Evolutionary conservation across 768 basidiomycete genomes (phyloP).

Genomic region (Hirschioporus abietinus): DNA sequence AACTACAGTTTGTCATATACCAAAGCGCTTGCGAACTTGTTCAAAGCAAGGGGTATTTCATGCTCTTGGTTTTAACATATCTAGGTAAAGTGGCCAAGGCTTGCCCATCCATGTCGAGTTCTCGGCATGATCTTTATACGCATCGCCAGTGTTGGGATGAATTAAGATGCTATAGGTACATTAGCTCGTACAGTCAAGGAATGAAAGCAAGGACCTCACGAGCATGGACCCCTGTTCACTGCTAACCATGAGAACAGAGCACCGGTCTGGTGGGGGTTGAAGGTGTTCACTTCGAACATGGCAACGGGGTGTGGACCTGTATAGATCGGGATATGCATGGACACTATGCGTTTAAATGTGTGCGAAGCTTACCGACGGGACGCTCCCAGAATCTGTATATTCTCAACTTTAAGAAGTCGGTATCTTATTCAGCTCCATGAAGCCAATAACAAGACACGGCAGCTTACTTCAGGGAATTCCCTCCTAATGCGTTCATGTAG

Average conservation of each 20-base stretch:
- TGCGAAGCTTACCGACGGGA: slow-evolving; percentile 45
- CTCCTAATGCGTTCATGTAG: slow-evolving; percentile 53
- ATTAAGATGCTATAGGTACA: slow-evolving; percentile 47
- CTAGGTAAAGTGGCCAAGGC: slow-evolving; percentile 48
- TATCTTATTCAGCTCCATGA: neutral
- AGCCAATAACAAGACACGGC: neutral
- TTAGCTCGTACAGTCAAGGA: slow-evolving; percentile 1
- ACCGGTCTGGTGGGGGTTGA: slow-evolving; percentile 63
- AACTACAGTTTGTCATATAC: too few species aligned
- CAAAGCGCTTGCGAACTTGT: too few species aligned
- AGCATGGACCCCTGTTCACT: slow-evolving; percentile 65
- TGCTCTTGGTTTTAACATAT: slow-evolving; percentile 27
- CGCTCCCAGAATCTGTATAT: slow-evolving; percentile 59
- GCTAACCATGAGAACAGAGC: slow-evolving; percentile 63
- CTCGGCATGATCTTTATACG: slow-evolving; percentile 56
- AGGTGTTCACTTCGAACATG: slow-evolving; percentile 70
- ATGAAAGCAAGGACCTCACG: slow-evolving; percentile 38
- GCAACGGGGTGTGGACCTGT: slow-evolving; percentile 61
- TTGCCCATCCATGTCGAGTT: slow-evolving; percentile 62
- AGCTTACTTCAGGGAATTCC: slow-evolving; percentile 63
- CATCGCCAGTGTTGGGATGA: slow-evolving; percentile 63
- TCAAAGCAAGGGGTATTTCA: too few species aligned
- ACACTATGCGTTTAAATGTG: neutral
- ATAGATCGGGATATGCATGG: slow-evolving; percentile 3
- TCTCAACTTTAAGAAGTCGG: slow-evolving; percentile 37